These are phyloP conservation scores for Globisporangium emineosum DNA, from an alignment of 352 stramenopile species.

Conservation along the genomic window DNA sequence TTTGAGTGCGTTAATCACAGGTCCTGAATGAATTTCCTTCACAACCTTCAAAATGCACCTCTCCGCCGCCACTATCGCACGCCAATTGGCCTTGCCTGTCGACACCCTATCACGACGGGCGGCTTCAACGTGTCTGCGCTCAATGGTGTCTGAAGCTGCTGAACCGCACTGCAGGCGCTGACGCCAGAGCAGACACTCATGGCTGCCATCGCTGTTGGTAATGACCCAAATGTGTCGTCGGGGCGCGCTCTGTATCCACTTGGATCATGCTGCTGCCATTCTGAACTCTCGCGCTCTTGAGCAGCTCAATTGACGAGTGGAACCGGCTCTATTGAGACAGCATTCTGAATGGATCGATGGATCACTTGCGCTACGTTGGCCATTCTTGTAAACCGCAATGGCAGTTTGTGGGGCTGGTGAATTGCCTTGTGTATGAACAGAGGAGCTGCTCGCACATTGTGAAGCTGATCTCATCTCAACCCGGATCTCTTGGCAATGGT, in stretches of 20 bases:
- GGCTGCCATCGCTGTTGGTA: background rate
- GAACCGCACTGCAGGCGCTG: background rate
- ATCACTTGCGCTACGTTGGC: background rate
- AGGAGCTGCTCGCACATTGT: background rate
- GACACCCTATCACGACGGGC: background rate
- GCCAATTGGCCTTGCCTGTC: background rate
- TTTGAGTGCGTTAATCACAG: background rate
- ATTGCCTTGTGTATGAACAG: background rate
- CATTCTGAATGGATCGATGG: background rate
- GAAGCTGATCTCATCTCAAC: background rate
- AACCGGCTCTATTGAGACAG: background rate
- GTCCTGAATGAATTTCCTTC: background rate
- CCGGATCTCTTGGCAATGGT: background rate
- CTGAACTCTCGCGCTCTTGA: background rate
- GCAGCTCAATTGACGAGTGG: background rate
- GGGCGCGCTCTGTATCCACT: background rate
- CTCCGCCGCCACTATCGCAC: background rate
- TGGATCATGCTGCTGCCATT: background rate
- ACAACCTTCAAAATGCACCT: background rate
- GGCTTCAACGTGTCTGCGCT: background rate
- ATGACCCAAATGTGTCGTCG: background rate
- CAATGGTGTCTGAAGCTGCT: background rate
- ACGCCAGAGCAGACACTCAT: background rate
- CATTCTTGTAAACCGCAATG: background rate
- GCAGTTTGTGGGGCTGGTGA: background rate